A percentile compares a stretch with the other conserved stretches of the same genome.
These are phyloP conservation scores for Megacollybia marginata DNA, from an alignment of 768 basidiomycete genomes.

Conservation along the genomic window DNA sequence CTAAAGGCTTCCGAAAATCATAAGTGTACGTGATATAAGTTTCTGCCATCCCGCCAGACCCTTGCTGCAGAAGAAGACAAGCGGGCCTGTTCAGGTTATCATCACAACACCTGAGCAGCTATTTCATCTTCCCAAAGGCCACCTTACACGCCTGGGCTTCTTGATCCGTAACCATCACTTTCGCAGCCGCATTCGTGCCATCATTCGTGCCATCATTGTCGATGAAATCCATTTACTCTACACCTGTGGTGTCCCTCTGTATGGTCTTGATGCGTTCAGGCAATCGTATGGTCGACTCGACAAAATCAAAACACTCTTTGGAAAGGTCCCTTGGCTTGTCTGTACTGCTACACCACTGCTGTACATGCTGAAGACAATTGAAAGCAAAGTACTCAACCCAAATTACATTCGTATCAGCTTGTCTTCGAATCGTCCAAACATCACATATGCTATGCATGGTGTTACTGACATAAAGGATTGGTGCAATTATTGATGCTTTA, in stretches of 20 bases:
- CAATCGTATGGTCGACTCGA: not conserved
- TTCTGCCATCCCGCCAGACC: no score
- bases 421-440: not conserved
- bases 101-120: not conserved
- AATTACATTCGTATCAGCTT: not conserved
- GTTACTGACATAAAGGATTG: no score
- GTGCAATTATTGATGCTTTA: not conserved
- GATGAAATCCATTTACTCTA: not conserved
- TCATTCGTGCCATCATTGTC: not conserved
- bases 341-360: not conserved
- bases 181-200: not conserved
- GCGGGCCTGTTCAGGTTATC: not conserved
- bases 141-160: not conserved
- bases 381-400: not conserved
- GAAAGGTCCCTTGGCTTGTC: not conserved
- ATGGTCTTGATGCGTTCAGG: not conserved
- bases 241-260: not conserved
- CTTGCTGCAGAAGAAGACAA: no score
- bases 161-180: not conserved
- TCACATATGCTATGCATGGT: not conserved
- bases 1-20: no score
- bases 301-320: not conserved
- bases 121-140: not conserved
- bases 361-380: not conserved
- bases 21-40: no score